Conservation (phyloP, 192 early-diverging fungal genomes). For the Coemansia aciculifera region DNA sequence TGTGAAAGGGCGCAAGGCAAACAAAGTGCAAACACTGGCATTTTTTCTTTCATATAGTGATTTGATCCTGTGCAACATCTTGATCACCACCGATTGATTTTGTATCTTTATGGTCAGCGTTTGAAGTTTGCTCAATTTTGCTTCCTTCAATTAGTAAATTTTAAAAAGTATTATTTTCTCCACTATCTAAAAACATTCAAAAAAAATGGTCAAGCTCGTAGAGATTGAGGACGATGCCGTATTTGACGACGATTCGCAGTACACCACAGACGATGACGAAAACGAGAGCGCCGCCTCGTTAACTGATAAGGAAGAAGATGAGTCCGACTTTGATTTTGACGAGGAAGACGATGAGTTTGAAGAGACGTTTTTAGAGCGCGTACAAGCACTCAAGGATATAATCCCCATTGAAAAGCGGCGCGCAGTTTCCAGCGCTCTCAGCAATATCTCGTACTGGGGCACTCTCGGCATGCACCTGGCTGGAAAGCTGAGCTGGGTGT, state of each 20-base stretch:
- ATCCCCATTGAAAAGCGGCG: constrained; percentile 75
- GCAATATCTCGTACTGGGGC: constrained; percentile 62
- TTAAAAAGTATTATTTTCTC: background rate
- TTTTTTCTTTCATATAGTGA: background rate
- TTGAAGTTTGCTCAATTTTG: background rate
- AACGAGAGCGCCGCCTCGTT: constrained; percentile 3
- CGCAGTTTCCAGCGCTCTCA: constrained; percentile 59
- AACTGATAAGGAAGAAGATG: constrained; percentile 51
- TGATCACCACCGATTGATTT: background rate
- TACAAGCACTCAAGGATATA: constrained; percentile 84
- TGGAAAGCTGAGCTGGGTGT: constrained; percentile 86
- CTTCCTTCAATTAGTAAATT: background rate
- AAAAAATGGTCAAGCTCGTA: constrained; percentile 47
- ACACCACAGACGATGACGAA: constrained; percentile 39
- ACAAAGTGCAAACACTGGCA: background rate
- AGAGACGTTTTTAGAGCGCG: constrained; percentile 80
- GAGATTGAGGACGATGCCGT: constrained; percentile 43
- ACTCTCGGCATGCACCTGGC: constrained; percentile 61
- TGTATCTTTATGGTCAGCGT: background rate
- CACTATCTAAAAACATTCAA: background rate
- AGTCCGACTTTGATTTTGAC: constrained; percentile 58
- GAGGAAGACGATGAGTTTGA: constrained; percentile 75
- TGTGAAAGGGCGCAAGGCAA: background rate
- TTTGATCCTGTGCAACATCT: background rate
- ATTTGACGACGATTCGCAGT: constrained; percentile 49